Conservation (phyloP, 345 rosid genomes). For the Ailanthus altissimus region DNA sequence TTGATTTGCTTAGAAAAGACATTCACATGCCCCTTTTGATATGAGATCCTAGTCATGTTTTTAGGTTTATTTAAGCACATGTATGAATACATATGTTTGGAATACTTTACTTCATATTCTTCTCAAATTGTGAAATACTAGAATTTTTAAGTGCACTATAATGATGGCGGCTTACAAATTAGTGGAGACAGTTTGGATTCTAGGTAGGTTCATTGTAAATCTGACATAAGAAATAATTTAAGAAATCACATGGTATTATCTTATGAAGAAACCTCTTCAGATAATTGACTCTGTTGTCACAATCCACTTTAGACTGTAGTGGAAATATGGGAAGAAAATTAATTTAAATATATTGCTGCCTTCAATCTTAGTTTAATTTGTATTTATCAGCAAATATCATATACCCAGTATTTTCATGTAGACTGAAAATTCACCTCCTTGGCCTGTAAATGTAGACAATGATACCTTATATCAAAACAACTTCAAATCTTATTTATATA, state of each 20-base stretch:
- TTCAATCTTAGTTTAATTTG: neutral
- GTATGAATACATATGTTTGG: neutral
- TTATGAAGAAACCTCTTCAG: neutral
- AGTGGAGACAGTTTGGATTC: neutral
- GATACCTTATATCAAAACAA: neutral
- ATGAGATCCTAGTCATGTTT: constrained; percentile 32
- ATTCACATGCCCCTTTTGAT: neutral
- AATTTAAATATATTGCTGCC: neutral
- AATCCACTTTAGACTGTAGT: constrained; percentile 8
- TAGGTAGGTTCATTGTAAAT: neutral
- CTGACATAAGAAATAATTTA: neutral
- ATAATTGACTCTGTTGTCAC: constrained; percentile 13
- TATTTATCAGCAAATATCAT: neutral
- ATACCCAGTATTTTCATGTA: neutral
- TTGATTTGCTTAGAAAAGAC: constrained; percentile 25
- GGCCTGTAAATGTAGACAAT: neutral
- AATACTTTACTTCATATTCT: neutral
- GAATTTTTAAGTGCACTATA: neutral
- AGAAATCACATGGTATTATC: neutral
- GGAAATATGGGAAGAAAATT: neutral
- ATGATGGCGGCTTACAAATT: neutral
- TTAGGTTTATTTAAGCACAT: constrained; percentile 7
- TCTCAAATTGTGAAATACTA: neutral
- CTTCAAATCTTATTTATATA: neutral
- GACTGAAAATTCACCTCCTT: neutral